Percentiles rank a stretch among this genome's conserved stretches.
phyloP scores from a whole-genome alignment of 2,329 filamentous ascomycete species.

The Ophiostoma sp. region DNA sequence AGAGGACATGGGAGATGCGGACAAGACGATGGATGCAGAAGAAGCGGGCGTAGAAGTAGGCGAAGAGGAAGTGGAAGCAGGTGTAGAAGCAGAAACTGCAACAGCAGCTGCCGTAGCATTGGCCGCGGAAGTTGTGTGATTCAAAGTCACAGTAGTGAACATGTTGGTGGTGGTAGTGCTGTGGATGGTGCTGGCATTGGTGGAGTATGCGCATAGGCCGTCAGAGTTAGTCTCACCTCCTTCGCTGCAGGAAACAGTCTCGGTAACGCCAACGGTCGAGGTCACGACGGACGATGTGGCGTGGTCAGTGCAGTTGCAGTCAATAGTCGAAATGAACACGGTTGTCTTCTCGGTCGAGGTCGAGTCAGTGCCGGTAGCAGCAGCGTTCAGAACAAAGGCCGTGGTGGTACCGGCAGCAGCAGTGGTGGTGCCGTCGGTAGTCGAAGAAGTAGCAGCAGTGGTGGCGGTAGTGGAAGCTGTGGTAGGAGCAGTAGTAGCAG shows the following conservation, averaged over 20 bases:
- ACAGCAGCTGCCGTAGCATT: constrained; percentile 2
- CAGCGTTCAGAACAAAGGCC: neutral
- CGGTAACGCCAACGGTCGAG: constrained; percentile 16
- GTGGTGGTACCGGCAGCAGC: constrained; percentile 3
- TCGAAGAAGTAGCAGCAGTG: neutral
- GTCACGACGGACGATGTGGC: neutral
- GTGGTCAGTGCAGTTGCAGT: constrained; percentile 21
- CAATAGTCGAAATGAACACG: constrained; percentile 26
- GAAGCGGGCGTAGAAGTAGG: neutral
- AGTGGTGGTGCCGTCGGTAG: neutral
- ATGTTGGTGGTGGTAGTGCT: constrained; percentile 10
- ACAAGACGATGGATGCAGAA: neutral
- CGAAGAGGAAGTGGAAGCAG: neutral
- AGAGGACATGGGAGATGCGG: neutral
- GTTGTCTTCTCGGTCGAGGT: constrained; percentile 13
- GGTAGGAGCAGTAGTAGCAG: neutral
- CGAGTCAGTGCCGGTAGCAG: neutral
- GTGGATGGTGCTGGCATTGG: neutral
- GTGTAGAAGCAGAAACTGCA: neutral
- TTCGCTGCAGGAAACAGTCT: constrained; percentile 23
- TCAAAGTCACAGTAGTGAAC: constrained; percentile 16
- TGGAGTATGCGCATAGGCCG: constrained; percentile 17
- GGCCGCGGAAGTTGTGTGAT: constrained; percentile 13
- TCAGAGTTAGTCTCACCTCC: constrained; percentile 26
- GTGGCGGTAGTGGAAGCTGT: neutral